phyloP scores from a whole-genome alignment of 257 asterid genomes.

The Lithospermum erythrorhizon region DNA sequence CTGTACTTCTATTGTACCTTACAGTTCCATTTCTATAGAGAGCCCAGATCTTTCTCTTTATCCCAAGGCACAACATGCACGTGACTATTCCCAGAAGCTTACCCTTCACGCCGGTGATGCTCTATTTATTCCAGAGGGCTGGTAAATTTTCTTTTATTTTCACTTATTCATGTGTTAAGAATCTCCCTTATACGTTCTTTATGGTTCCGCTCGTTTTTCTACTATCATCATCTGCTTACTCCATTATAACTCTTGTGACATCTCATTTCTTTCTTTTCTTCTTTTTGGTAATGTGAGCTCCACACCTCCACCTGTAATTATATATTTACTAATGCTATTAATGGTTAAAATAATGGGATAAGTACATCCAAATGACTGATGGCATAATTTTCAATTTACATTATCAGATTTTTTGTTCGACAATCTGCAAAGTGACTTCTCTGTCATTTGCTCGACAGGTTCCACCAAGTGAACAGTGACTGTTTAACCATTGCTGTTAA shows the following conservation, averaged over 20 bases:
- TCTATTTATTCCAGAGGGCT: conserved; percentile 94
- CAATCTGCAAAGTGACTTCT: background rate
- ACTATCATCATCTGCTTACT: background rate
- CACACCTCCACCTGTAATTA: background rate
- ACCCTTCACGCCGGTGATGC: conserved; percentile 89
- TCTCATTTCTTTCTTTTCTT: background rate
- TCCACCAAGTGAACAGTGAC: conserved; percentile 96
- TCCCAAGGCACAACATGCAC: conserved; percentile 58
- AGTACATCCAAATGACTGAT: background rate
- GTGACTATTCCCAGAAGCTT: conserved; percentile 60
- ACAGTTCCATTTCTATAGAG: conserved; percentile 63
- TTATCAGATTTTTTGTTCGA: background rate
- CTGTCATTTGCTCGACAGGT: conserved; percentile 41
- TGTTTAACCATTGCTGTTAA: conserved; percentile 76
- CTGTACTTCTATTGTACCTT: conserved; percentile 14
- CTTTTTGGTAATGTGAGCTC: background rate
- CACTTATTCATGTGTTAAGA: conserved; percentile 6
- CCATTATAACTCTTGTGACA: background rate
- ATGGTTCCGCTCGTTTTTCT: background rate
- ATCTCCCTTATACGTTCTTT: background rate
- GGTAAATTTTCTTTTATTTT: conserved; percentile 33
- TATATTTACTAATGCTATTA: background rate
- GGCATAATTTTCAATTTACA: no score
- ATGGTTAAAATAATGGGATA: background rate
- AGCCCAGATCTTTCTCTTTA: conserved; percentile 39